Evolutionary conservation across 2,329 filamentous ascomycete genomes (phyloP).

Genomic region (Penicillium sp.): DNA sequence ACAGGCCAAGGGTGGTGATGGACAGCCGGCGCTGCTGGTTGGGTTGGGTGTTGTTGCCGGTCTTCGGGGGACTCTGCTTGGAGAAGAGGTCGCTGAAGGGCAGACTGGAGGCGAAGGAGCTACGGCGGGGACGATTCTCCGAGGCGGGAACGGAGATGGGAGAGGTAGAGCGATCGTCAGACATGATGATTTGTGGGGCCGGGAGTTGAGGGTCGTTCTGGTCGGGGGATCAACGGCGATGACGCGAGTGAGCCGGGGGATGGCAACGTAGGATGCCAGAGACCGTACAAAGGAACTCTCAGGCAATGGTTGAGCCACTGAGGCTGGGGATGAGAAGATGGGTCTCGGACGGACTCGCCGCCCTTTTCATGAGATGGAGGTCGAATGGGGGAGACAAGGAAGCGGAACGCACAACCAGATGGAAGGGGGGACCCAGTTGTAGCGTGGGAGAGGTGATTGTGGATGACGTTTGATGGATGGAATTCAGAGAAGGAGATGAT

Average conservation of each 20-base stretch:
- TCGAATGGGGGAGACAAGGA: slow-evolving; percentile 6
- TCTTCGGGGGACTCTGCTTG: slow-evolving; percentile 40
- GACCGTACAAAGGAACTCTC: neutral
- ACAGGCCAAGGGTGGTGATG: slow-evolving; percentile 72
- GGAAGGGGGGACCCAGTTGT: slow-evolving; percentile 4
- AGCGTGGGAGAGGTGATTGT: neutral
- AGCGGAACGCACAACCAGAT: slow-evolving; percentile 2
- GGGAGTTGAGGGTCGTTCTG: neutral
- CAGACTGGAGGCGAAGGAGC: slow-evolving; percentile 46
- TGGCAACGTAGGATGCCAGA: neutral
- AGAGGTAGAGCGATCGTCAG: slow-evolving; percentile 44
- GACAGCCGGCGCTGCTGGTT: slow-evolving; percentile 66
- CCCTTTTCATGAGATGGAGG: slow-evolving; percentile 23
- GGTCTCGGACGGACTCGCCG: slow-evolving; percentile 29
- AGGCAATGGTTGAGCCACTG: neutral
- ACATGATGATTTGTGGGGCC: slow-evolving; percentile 39
- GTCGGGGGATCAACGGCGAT: neutral
- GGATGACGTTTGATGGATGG: neutral
- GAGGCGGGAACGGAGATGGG: slow-evolving; percentile 42
- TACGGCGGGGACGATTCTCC: slow-evolving; percentile 45
- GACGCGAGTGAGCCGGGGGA: neutral
- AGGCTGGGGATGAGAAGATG: slow-evolving; percentile 7
- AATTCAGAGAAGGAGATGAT: neutral
- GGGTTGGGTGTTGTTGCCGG: slow-evolving; percentile 49
- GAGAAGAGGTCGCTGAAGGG: slow-evolving; percentile 46